These are phyloP conservation scores for Pelargonium australe DNA, from an alignment of 441 rosid species.

Conservation along the genomic window DNA sequence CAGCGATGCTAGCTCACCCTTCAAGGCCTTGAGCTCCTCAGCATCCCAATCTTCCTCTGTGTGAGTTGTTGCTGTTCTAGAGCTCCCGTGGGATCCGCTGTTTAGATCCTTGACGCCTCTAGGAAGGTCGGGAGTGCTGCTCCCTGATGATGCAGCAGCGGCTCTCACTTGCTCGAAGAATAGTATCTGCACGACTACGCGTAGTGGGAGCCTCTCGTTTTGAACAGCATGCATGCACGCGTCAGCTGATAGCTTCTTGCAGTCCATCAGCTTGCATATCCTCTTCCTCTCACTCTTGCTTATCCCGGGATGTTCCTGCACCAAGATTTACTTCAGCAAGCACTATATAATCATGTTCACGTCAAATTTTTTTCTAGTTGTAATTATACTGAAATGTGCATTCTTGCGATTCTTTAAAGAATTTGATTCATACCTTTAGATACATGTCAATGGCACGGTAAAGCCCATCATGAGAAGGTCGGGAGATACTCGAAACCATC, in stretches of 20 bases:
- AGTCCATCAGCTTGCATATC: slow-evolving; percentile 73
- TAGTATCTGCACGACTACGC: slow-evolving; percentile 85
- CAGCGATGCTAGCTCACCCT: background rate
- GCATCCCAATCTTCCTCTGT: slow-evolving; percentile 48
- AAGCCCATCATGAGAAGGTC: slow-evolving; percentile 68
- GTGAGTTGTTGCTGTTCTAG: slow-evolving; percentile 34
- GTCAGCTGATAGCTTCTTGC: slow-evolving; percentile 60
- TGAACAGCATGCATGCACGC: slow-evolving; percentile 86
- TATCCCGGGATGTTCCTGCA: slow-evolving; percentile 68
- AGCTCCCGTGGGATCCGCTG: slow-evolving; percentile 43
- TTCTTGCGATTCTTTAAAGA: too few species aligned
- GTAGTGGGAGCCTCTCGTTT: slow-evolving; percentile 75
- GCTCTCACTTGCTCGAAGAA: slow-evolving; percentile 82
- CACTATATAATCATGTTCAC: too few species aligned
- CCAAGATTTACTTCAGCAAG: background rate
- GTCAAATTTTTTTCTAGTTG: too few species aligned
- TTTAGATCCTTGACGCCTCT: slow-evolving; percentile 44
- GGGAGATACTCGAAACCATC: slow-evolving; percentile 55
- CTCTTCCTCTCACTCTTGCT: slow-evolving; percentile 72
- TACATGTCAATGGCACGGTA: slow-evolving; percentile 77
- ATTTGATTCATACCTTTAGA: slow-evolving; percentile 55
- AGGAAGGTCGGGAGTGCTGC: slow-evolving; percentile 74
- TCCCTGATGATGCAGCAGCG: slow-evolving; percentile 59
- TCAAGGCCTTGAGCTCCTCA: slow-evolving; percentile 30
- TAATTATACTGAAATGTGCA: too few species aligned